Percentiles rank a stretch among this genome's conserved stretches.
These are phyloP conservation scores for Trametes pubescens DNA, from an alignment of 1,284 basidiomycete genomes.

Conservation along the genomic window DNA sequence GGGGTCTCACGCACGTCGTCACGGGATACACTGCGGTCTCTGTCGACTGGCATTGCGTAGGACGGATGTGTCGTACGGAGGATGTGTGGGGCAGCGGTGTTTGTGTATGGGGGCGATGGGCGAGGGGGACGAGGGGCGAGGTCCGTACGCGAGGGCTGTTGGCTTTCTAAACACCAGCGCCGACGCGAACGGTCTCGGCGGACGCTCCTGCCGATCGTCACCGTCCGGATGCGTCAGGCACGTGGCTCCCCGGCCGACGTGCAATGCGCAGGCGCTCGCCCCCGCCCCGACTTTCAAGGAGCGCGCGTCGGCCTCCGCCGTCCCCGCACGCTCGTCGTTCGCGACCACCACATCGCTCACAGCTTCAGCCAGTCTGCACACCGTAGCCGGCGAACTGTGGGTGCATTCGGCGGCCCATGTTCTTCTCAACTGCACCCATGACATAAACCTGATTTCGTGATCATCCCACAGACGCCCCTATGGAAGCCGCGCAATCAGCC, in stretches of 20 bases:
- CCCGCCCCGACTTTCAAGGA: slow-evolving; percentile 14
- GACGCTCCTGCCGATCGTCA: slow-evolving; percentile 25
- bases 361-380: neutral
- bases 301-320: slow-evolving; percentile 9
- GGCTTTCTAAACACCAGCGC: slow-evolving; percentile 32
- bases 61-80: slow-evolving; percentile 5
- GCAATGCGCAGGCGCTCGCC: slow-evolving; percentile 3
- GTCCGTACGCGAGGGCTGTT: slow-evolving; percentile 7
- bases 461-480: neutral
- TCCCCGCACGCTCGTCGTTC: neutral
- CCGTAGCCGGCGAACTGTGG: neutral
- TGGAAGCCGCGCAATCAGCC: slow-evolving; percentile 13
- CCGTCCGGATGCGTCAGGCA: slow-evolving; percentile 16
- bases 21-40: slow-evolving; percentile 66
- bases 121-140: slow-evolving; percentile 18
- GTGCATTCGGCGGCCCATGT: neutral
- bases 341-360: neutral
- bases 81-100: slow-evolving; percentile 3
- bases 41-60: slow-evolving; percentile 44
- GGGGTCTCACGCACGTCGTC: slow-evolving; percentile 54
- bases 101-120: slow-evolving; percentile 11
- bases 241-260: slow-evolving; percentile 16
- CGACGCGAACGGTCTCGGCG: slow-evolving; percentile 33
- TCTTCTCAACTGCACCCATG: neutral
- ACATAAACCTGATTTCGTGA: slow-evolving; percentile 2